A percentile compares a stretch with the other conserved stretches of the same genome.
Evolutionary conservation across 2,329 filamentous ascomycete genomes (phyloP).

Genomic region (Alternaria sp.): DNA sequence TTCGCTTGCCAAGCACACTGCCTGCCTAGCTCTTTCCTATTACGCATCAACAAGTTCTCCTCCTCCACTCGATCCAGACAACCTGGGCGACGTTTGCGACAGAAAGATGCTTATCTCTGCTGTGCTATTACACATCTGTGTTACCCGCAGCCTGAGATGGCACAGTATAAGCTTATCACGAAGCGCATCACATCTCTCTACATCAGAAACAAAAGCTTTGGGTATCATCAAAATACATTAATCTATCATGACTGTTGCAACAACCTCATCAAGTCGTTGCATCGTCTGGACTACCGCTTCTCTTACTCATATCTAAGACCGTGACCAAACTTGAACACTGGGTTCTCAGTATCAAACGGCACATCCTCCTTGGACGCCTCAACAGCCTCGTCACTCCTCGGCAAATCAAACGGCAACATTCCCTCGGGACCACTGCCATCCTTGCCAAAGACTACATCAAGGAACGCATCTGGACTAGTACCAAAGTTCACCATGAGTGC

Average conservation of each 20-base stretch:
- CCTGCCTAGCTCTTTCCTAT: background rate
- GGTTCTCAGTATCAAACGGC: slow-evolving; percentile 50
- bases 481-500: slow-evolving; percentile 55
- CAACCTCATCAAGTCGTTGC: background rate
- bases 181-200: no score
- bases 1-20: background rate
- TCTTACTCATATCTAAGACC: slow-evolving; percentile 41
- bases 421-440: slow-evolving; percentile 52
- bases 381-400: slow-evolving; percentile 56
- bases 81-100: background rate
- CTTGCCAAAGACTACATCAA: slow-evolving; percentile 55
- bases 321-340: slow-evolving; percentile 47
- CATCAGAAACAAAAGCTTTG: background rate
- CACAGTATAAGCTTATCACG: background rate
- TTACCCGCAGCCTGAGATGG: background rate
- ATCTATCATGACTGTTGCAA: background rate
- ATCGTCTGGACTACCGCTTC: no score
- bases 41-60: background rate
- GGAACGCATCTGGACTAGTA: slow-evolving; percentile 52
- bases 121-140: no score
- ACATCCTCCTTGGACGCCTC: slow-evolving; percentile 47
- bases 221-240: slow-evolving; percentile 1
- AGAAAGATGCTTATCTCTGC: background rate
- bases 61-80: no score
- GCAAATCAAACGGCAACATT: slow-evolving; percentile 59